These are phyloP conservation scores for Pseudofabraea citricarpa DNA, from an alignment of 2,329 filamentous ascomycete genomes.

Conservation along the genomic window DNA sequence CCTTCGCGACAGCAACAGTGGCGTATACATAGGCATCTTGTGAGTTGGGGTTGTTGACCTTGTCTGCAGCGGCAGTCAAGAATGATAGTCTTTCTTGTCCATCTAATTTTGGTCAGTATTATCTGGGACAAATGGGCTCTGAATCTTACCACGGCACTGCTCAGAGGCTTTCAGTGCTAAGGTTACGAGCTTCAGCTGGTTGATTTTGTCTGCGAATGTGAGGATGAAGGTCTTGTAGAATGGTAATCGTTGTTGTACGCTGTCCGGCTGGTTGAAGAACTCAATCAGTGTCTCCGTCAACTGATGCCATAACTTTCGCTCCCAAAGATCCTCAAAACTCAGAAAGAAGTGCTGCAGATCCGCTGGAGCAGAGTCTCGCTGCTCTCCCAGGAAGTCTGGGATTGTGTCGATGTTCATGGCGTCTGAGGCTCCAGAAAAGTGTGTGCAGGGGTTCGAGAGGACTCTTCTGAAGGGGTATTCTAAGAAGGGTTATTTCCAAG, in stretches of 20 bases:
- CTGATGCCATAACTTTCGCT: conserved; percentile 98
- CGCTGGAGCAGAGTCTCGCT: conserved; percentile 82
- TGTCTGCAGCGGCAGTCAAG: conserved; percentile 75
- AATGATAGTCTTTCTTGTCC: conserved; percentile 82
- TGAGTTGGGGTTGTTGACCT: conserved; percentile 86
- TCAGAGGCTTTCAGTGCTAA: conserved; percentile 82
- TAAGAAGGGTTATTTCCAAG: too few relatives aligned
- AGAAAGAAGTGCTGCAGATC: conserved; percentile 86
- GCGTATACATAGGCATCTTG: conserved; percentile 97
- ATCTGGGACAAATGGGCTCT: too few relatives aligned
- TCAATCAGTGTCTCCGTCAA: conserved; percentile 83
- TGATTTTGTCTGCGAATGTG: conserved; percentile 97
- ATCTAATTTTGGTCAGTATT: too few relatives aligned
- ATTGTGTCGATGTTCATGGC: conserved; percentile 83
- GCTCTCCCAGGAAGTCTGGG: conserved; percentile 84
- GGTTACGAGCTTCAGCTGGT: conserved; percentile 94
- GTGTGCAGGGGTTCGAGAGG: too few relatives aligned
- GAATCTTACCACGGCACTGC: conserved; percentile 66
- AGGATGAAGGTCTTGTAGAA: conserved; percentile 95
- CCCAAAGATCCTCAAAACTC: conserved; percentile 94
- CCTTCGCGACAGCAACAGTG: conserved; percentile 80
- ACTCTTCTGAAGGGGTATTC: too few relatives aligned
- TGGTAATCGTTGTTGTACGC: conserved; percentile 75
- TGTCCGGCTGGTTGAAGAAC: conserved; percentile 81
- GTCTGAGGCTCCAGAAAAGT: conserved; percentile 5